Percentiles rank a stretch among this genome's conserved stretches.
phyloP scores from a whole-genome alignment of 306 rosid species.

The Clitoria ternatea region DNA sequence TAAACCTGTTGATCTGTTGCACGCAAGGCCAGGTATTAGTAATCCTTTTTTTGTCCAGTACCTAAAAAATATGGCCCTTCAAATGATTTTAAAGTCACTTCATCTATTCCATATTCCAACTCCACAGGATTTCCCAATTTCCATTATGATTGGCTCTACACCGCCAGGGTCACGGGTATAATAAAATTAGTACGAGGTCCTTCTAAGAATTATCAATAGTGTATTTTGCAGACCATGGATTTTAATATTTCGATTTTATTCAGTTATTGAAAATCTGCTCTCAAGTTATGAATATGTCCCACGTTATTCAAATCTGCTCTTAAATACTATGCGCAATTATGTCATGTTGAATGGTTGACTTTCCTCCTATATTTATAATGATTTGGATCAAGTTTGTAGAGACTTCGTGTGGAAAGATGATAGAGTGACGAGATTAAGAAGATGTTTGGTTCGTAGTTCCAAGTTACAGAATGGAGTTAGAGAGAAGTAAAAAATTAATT shows the following conservation, averaged over 20 bases:
- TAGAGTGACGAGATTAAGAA: too few species aligned
- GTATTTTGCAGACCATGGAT: not conserved
- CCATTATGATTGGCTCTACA: not conserved
- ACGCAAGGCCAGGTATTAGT: not conserved
- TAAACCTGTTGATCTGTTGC: too few species aligned
- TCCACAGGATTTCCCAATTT: not conserved
- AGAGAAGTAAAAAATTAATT: too few species aligned
- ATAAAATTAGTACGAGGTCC: not conserved
- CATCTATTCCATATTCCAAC: constrained; percentile 6
- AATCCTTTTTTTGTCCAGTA: not conserved
- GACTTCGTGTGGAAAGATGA: too few species aligned
- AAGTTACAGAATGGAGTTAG: too few species aligned
- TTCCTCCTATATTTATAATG: too few species aligned
- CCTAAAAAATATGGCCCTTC: constrained; percentile 16
- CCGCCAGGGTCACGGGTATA: not conserved
- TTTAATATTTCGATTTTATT: not conserved
- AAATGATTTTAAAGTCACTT: constrained; percentile 7
- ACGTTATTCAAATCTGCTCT: not conserved
- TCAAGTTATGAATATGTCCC: not conserved
- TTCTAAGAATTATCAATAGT: not conserved
- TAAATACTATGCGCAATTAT: too few species aligned
- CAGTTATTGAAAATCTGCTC: not conserved
- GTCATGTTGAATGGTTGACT: too few species aligned
- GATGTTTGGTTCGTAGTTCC: too few species aligned
- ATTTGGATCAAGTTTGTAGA: too few species aligned